phyloP scores from a whole-genome alignment of 768 basidiomycete genomes.

The Suillus brevipes region DNA sequence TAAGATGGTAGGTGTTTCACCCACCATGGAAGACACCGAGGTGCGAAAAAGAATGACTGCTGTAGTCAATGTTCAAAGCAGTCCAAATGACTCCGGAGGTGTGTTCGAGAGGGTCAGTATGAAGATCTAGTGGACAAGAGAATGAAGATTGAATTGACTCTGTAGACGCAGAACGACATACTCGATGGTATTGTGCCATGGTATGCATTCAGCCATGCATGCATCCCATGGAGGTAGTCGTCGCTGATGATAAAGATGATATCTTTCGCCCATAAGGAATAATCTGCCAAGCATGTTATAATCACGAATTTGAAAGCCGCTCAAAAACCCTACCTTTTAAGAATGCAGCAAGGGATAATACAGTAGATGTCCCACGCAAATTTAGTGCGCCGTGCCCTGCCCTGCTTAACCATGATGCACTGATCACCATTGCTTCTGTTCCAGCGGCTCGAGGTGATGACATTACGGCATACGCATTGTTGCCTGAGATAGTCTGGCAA shows the following conservation, averaged over 20 bases:
- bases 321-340: slow-evolving; percentile 63
- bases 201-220: slow-evolving; percentile 88
- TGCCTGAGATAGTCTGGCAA: slow-evolving; percentile 56
- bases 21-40: slow-evolving; percentile 92
- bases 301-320: slow-evolving; percentile 1
- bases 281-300: slow-evolving; percentile 46
- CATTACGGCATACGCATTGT: slow-evolving; percentile 81
- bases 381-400: slow-evolving; percentile 63
- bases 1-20: slow-evolving; percentile 20
- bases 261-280: slow-evolving; percentile 95
- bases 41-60: slow-evolving; percentile 95
- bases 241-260: slow-evolving; percentile 89
- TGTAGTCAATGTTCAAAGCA: slow-evolving; percentile 91
- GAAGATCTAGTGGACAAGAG: slow-evolving; percentile 49
- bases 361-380: slow-evolving; percentile 81
- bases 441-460: slow-evolving; percentile 90
- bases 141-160: not conserved
- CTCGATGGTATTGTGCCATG: slow-evolving; percentile 70
- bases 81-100: slow-evolving; percentile 94
- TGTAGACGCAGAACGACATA: slow-evolving; percentile 32
- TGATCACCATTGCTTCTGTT: slow-evolving; percentile 87
- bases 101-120: slow-evolving; percentile 60
- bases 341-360: slow-evolving; percentile 82
- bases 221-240: slow-evolving; percentile 86
- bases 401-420: slow-evolving; percentile 85